Percentiles rank a stretch among this genome's conserved stretches.
Evolutionary conservation across 345 rosid genomes (phyloP).

Genomic region (Aethionema arabicum): DNA sequence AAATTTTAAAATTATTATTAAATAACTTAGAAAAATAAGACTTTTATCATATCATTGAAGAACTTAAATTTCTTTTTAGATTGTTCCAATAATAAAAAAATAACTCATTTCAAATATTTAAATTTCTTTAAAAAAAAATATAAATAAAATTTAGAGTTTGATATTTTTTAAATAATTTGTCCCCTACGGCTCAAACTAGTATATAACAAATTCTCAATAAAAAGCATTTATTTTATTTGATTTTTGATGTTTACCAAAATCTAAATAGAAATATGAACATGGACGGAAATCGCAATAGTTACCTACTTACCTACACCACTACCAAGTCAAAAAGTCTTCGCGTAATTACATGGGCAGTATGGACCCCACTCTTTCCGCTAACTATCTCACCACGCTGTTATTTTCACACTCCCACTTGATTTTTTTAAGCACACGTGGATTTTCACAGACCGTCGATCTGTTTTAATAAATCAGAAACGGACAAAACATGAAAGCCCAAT

Average conservation of each 20-base stretch:
- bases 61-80: no score
- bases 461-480: constrained; percentile 18
- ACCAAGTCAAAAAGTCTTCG: background rate
- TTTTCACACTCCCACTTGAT: constrained; percentile 6
- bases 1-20: no score
- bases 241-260: background rate
- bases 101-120: no score
- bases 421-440: constrained; percentile 14
- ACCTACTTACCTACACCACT: constrained; percentile 6
- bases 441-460: constrained; percentile 8
- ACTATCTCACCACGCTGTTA: constrained; percentile 34
- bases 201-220: no score
- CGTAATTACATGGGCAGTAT: constrained; percentile 18
- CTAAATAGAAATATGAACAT: constrained; percentile 16
- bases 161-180: no score
- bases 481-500: constrained; percentile 25
- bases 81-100: no score
- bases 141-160: no score
- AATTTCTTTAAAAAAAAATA: no score
- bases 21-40: no score
- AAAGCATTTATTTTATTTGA: no score
- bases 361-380: constrained; percentile 34
- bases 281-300: constrained; percentile 22
- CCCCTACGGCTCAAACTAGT: no score
- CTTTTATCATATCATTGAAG: no score